A percentile compares a stretch with the other conserved stretches of the same genome.
phyloP scores from a whole-genome alignment of 2,329 filamentous ascomycete genomes.

The Sporothrix humicola region DNA sequence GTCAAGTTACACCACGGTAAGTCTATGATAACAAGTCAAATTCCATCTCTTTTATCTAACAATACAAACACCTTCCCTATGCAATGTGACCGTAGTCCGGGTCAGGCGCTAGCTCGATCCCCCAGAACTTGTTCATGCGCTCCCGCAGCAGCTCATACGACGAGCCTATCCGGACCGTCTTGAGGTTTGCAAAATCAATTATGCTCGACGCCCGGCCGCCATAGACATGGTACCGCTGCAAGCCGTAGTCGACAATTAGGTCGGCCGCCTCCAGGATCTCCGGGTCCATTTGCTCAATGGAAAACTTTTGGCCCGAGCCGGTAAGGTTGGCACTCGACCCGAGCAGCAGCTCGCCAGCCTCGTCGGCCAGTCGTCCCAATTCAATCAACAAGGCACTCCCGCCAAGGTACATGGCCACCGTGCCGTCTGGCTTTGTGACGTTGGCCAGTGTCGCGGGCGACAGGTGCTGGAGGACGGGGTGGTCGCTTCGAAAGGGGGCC shows the following conservation, averaged over 20 bases:
- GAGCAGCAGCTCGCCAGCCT: slow-evolving; percentile 40
- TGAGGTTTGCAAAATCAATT: slow-evolving; percentile 26
- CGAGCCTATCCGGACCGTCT: slow-evolving; percentile 26
- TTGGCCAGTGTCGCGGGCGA: slow-evolving; percentile 4
- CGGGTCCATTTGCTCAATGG: slow-evolving; percentile 43
- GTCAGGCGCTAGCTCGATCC: slow-evolving; percentile 25
- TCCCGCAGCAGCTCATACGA: slow-evolving; percentile 30
- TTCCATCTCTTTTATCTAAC: background rate
- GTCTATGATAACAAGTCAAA: background rate
- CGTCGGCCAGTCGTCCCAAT: slow-evolving; percentile 39
- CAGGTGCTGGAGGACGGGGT: background rate
- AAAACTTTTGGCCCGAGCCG: slow-evolving; percentile 42
- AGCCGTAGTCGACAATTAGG: slow-evolving; percentile 45
- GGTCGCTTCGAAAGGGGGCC: slow-evolving; percentile 28
- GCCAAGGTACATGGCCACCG: background rate
- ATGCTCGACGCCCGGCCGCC: slow-evolving; percentile 33
- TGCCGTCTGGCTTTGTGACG: slow-evolving; percentile 14
- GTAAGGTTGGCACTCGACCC: slow-evolving; percentile 45
- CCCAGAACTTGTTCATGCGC: slow-evolving; percentile 30
- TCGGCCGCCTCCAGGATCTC: slow-evolving; percentile 43
- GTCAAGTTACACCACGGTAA: no score
- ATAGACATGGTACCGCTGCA: slow-evolving; percentile 40
- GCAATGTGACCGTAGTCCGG: background rate
- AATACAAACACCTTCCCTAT: no score
- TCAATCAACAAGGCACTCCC: slow-evolving; percentile 39